A percentile compares a stretch with the other conserved stretches of the same genome.
These are phyloP conservation scores for Carnegiea gigantea DNA, from an alignment of 179 eudicot genomes.

Conservation along the genomic window DNA sequence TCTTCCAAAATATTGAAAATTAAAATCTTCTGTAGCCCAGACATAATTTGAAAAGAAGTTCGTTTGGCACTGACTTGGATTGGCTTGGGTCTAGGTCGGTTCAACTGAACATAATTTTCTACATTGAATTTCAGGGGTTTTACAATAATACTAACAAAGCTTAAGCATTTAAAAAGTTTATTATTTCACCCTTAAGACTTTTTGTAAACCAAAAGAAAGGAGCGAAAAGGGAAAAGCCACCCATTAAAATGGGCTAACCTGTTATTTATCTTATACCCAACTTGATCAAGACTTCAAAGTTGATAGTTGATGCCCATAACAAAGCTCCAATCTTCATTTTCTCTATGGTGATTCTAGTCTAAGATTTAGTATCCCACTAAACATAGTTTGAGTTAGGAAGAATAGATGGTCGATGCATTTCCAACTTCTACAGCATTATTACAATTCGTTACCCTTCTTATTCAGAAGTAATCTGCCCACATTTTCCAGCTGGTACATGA, in stretches of 20 bases:
- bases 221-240: background rate
- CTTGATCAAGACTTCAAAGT: background rate
- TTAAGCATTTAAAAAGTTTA: background rate
- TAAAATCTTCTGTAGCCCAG: too few relatives aligned
- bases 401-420: background rate
- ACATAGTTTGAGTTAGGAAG: background rate
- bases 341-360: background rate
- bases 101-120: too few relatives aligned
- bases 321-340: background rate
- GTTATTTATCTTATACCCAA: background rate
- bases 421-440: background rate
- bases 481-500: too few relatives aligned
- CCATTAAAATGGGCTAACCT: background rate
- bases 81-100: too few relatives aligned
- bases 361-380: background rate
- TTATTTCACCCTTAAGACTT: background rate
- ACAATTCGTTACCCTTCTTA: background rate
- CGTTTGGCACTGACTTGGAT: too few relatives aligned
- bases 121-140: too few relatives aligned
- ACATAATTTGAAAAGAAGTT: too few relatives aligned
- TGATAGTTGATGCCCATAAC: background rate
- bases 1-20: too few relatives aligned
- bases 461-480: background rate
- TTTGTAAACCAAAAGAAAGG: background rate
- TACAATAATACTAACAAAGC: too few relatives aligned